Evolutionary conservation across 2,329 filamentous ascomycete species (phyloP), one percentile per base, ranked within the genome.

Genomic region (Cladosporium sp.): DNA sequence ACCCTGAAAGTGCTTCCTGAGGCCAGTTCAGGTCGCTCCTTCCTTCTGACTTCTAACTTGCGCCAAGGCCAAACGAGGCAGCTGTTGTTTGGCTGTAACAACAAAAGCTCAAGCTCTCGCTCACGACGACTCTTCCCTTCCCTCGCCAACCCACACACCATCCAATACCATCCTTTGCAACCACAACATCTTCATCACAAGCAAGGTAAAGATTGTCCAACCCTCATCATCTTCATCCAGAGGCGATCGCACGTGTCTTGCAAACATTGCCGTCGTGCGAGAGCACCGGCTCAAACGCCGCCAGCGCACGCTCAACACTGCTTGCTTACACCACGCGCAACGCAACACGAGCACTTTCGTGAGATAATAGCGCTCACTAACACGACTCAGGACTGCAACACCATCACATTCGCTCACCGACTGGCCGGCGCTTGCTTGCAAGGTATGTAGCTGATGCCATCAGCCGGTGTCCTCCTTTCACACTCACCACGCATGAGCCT

Each of bases 351-450:
- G 29, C n/a, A 33, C n/a, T 7, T 15, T 19, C 32, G 19, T 29
- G 15, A 38, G 43, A 19, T 15, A 19, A 38, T 16, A 9, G 16
- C 15, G 9, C 30, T 46, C 33, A 20, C 43, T 46, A 15, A 46
- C 33, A 38, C 43, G 22, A 4, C 8, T 29, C 22, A 46, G 20
- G 13, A 25, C 20, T 38, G 27, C 9, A 13, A 5, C 35, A 20
- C n/a, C 43, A 19, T 29, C 32, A 30, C 7, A 13, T 9, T 38
- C 43, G 16, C 19, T 38, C 16, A 20, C 43, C 20, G 19, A n/a
- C 7, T 15, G 30, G 19, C 32, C 22, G 43, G 43, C 43, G 32
- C 43, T 27, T 38, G 32, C 33, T 46, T 8, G 43, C 19, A 46
- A 38, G 43, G 43, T 46, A 38, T 19, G 43, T 38, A 19, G 5